Conservation (phyloP, 495 filamentous ascomycete genomes). For the Tricharina praecox region DNA sequence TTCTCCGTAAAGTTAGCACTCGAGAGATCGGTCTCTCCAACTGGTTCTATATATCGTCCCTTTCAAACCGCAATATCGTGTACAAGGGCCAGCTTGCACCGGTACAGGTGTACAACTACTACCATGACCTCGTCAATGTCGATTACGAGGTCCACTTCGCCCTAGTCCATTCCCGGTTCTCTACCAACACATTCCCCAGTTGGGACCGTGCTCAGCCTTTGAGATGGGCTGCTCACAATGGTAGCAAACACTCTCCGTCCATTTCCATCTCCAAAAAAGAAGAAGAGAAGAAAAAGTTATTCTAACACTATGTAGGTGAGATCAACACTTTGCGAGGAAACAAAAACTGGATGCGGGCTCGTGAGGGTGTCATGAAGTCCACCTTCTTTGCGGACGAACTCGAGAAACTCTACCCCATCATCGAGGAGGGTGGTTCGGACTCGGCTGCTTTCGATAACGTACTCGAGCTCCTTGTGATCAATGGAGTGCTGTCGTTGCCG, state of each 20-base stretch:
- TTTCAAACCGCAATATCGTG: slow-evolving; percentile 97
- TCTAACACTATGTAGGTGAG: slow-evolving; percentile 43
- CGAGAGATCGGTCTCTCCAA: slow-evolving; percentile 90
- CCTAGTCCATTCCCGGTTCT: slow-evolving; percentile 94
- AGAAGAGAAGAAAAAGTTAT: slow-evolving; percentile 25
- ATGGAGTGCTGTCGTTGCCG: slow-evolving; percentile 88
- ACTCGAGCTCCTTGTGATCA: slow-evolving; percentile 84
- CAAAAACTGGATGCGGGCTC: slow-evolving; percentile 99
- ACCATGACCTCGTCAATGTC: slow-evolving; percentile 90
- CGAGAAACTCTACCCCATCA: slow-evolving; percentile 79
- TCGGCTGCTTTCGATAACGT: slow-evolving; percentile 98
- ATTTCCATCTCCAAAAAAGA: too few relatives aligned
- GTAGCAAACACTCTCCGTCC: too few relatives aligned
- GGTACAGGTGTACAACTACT: slow-evolving; percentile 97
- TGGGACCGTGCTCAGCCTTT: slow-evolving; percentile 98
- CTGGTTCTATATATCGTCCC: slow-evolving; percentile 97
- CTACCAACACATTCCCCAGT: slow-evolving; percentile 96
- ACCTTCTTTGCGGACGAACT: slow-evolving; percentile 87
- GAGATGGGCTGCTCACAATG: slow-evolving; percentile 96
- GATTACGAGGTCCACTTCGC: slow-evolving; percentile 98
- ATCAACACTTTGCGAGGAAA: slow-evolving; percentile 97
- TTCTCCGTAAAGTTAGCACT: slow-evolving; percentile 86
- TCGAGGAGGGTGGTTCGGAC: slow-evolving; percentile 95
- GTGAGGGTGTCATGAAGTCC: slow-evolving; percentile 90
- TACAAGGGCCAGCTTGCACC: slow-evolving; percentile 98